Base-by-base conservation (phyloP, 441 rosid genomes). In the Mallotus japonicus region DNA sequence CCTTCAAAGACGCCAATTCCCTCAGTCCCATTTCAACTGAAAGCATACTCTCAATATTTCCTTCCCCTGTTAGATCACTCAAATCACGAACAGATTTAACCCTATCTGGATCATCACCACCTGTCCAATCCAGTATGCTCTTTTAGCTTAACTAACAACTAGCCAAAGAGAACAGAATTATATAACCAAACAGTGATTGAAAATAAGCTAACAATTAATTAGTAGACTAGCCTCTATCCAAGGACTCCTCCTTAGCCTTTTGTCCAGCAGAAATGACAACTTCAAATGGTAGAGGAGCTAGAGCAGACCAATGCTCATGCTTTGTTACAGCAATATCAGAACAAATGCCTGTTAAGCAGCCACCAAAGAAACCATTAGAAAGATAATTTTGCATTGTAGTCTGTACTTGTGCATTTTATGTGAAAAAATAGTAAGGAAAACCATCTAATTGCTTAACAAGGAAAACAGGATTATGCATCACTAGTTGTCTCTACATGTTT, bases 261-360 rank as follows among this genome's bases (percentile, higher is more conserved):
- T 93, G 93, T 75, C 98, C 98, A 77, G 97, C 97, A 62, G 99
- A 93, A 70, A 88, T 81, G 79, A 93, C 98, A 71, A 96, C 81
- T 85, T 96, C 99, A 79, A 92, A 87, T 61, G 97, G 98, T 81
- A 93, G 97, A 76, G 98, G 98, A 78, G 99, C 98, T 37, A 93
- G 79, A 75, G 97, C 91, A 44, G 98, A 92, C 99, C 99, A 96
- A 67, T 79, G 84, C 77, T 92, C 98, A 77, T 90, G 85, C 85
- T 93, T 92, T 37, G 89, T 75, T 22, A 65, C 65, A 76, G 99
- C 96, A 85, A 96, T 86, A 78, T 92, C 97, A 40, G 93, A 80
- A 74, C 94, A 92, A 77, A 93, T 89, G 63, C 96, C 98, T 96
- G 70, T 11, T 78, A 69, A 74, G 70, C 74, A 81, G 63, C 44